phyloP scores from a whole-genome alignment of 805 yeast genomes.

The Starmerella stigmatis region DNA sequence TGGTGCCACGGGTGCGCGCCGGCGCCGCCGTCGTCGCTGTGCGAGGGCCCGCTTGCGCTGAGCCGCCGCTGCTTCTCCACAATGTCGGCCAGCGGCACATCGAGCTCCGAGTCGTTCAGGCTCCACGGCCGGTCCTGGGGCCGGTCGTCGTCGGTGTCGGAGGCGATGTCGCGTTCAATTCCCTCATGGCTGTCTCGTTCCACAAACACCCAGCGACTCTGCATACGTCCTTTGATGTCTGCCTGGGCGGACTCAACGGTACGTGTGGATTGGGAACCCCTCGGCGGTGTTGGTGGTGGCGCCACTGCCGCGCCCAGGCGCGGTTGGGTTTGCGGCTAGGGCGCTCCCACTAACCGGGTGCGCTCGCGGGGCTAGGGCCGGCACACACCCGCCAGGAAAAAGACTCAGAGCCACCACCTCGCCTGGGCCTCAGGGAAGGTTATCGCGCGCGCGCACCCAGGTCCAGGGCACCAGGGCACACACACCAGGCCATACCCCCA shows the following conservation, averaged over 20 bases:
- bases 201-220: constrained; percentile 12
- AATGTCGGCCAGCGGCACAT: constrained; percentile 20
- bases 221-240: not conserved
- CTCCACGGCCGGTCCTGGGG: not conserved
- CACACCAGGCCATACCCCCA: too few relatives aligned
- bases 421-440: too few relatives aligned
- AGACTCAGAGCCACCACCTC: too few relatives aligned
- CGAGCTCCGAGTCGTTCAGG: constrained; percentile 14
- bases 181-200: constrained; percentile 5
- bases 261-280: too few relatives aligned
- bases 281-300: constrained; percentile 4
- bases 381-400: too few relatives aligned
- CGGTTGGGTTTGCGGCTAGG: constrained; percentile 5
- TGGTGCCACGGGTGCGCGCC: not conserved
- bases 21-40: not conserved
- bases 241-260: too few relatives aligned
- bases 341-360: not conserved
- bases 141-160: constrained; percentile 4
- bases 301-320: constrained; percentile 7
- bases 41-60: constrained; percentile 5
- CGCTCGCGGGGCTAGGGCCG: not conserved
- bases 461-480: too few relatives aligned
- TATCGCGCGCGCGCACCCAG: too few relatives aligned
- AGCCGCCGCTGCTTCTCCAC: constrained; percentile 22
- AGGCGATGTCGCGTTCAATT: not conserved